These are phyloP conservation scores for Penicillium manginii DNA, from an alignment of 495 filamentous ascomycete genomes.

Conservation along the genomic window DNA sequence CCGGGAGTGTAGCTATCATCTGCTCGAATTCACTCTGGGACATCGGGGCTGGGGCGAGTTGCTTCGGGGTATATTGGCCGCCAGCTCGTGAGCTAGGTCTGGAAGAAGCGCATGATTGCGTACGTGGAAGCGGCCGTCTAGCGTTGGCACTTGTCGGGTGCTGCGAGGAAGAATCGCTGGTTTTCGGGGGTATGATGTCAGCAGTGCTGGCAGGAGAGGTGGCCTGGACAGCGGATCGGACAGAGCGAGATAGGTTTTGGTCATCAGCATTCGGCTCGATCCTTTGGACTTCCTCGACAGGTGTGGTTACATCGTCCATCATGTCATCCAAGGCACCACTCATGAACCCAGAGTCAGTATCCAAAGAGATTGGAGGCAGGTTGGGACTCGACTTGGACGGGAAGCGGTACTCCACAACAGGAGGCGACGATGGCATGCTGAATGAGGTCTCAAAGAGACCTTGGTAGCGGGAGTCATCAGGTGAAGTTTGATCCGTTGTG, in stretches of 20 bases:
- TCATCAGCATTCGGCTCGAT: slow-evolving; percentile 40
- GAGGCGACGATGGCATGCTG: slow-evolving; percentile 79
- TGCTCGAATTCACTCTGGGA: slow-evolving; percentile 42
- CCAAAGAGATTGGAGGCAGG: slow-evolving; percentile 63
- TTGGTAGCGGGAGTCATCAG: slow-evolving; percentile 53
- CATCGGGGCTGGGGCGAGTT: slow-evolving; percentile 44
- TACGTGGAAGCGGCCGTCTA: slow-evolving; percentile 26
- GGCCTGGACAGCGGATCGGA: slow-evolving; percentile 41
- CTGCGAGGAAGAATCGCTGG: slow-evolving; percentile 21
- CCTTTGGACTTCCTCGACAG: slow-evolving; percentile 38
- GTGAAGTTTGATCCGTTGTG: slow-evolving; percentile 39
- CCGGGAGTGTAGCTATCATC: slow-evolving; percentile 48
- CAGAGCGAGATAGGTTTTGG: slow-evolving; percentile 45
- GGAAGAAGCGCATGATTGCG: slow-evolving; percentile 29
- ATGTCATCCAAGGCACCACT: slow-evolving; percentile 70
- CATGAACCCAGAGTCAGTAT: slow-evolving; percentile 80
- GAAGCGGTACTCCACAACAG: slow-evolving; percentile 62
- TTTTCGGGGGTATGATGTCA: slow-evolving; percentile 25
- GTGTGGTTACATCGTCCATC: slow-evolving; percentile 52
- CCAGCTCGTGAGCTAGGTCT: slow-evolving; percentile 45
- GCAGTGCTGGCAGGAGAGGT: slow-evolving; percentile 33
- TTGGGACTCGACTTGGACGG: slow-evolving; percentile 71
- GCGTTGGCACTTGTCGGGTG: slow-evolving; percentile 22
- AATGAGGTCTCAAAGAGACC: slow-evolving; percentile 52
- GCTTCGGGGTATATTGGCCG: slow-evolving; percentile 41